A percentile compares a stretch with the other conserved stretches of the same genome.
Evolutionary conservation across 140 eudicot species (phyloP).

Genomic region (Cichorium intybus): DNA sequence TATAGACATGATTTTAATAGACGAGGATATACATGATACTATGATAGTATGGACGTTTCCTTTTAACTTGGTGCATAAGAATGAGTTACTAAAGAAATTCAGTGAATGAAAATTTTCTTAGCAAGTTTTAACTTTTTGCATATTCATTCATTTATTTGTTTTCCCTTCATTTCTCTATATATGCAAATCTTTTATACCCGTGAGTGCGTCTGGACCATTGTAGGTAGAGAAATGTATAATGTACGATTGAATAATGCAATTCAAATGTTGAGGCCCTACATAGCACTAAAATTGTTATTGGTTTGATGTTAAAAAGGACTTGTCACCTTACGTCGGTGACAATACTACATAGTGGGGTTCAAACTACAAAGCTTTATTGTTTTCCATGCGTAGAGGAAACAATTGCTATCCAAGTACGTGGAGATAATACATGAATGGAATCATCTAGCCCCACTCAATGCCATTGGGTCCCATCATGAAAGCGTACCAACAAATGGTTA

Average conservation of each 20-base stretch:
- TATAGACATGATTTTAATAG: too few relatives aligned
- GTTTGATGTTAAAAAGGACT: slow-evolving; percentile 4
- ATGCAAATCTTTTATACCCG: too few relatives aligned
- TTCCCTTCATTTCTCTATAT: not conserved
- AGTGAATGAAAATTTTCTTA: too few relatives aligned
- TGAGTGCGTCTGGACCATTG: not conserved
- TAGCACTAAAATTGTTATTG: not conserved
- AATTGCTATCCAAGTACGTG: not conserved
- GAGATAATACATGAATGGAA: not conserved
- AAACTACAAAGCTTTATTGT: slow-evolving; percentile 14
- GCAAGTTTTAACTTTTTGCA: not conserved
- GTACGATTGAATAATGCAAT: slow-evolving; percentile 2
- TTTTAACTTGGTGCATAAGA: too few relatives aligned
- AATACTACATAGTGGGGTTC: slow-evolving; percentile 12
- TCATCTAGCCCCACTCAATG: slow-evolving; percentile 5
- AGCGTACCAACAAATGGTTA: slow-evolving; percentile 2
- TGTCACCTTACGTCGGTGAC: not conserved
- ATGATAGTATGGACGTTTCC: too few relatives aligned
- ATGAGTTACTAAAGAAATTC: too few relatives aligned
- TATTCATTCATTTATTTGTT: not conserved
- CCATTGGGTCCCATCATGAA: slow-evolving; percentile 11
- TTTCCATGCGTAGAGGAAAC: not conserved
- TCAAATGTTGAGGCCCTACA: slow-evolving; percentile 16
- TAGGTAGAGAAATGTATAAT: not conserved
- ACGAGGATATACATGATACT: too few relatives aligned